Evolutionary conservation across 805 yeast species (phyloP).

Genomic region (Saccharomycopsis fodiens): DNA sequence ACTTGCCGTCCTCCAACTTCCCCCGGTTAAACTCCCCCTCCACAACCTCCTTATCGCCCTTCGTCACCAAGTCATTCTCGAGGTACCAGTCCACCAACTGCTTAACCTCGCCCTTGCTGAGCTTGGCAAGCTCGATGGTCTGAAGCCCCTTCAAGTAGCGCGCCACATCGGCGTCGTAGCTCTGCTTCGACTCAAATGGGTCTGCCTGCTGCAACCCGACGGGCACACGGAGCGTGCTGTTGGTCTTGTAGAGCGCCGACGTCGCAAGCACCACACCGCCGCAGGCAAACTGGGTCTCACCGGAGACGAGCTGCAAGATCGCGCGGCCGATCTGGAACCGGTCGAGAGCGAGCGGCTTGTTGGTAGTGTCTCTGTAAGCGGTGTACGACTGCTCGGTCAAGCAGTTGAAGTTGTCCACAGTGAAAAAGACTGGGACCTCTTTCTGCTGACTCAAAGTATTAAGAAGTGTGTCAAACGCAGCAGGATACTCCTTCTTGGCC

Average conservation of each 20-base stretch:
- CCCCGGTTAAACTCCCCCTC: constrained; percentile 26
- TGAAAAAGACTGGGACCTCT: constrained; percentile 49
- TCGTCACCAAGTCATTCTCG: constrained; percentile 34
- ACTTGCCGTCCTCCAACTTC: constrained; percentile 39
- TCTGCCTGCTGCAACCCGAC: constrained; percentile 44
- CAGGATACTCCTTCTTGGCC: constrained; percentile 3
- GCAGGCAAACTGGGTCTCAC: constrained; percentile 40
- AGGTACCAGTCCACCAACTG: constrained; percentile 34
- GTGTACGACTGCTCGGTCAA: constrained; percentile 48
- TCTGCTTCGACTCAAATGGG: constrained; percentile 42
- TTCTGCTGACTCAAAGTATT: constrained; percentile 44
- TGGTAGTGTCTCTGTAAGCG: constrained; percentile 49
- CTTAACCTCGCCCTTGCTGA: constrained; percentile 38
- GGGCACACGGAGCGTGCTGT: constrained; percentile 53
- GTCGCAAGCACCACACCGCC: constrained; percentile 66
- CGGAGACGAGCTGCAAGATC: constrained; percentile 47
- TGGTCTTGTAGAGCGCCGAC: constrained; percentile 44
- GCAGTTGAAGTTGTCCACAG: constrained; percentile 71
- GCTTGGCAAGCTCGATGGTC: constrained; percentile 35
- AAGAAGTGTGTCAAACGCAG: constrained; percentile 11
- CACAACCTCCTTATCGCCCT: constrained; percentile 25
- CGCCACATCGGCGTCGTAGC: constrained; percentile 52
- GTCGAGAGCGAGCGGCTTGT: constrained; percentile 47
- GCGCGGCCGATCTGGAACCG: constrained; percentile 58
- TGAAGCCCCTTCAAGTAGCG: constrained; percentile 35